Conservation (phyloP, 805 yeast species). For the Saturnispora dispora region DNA sequence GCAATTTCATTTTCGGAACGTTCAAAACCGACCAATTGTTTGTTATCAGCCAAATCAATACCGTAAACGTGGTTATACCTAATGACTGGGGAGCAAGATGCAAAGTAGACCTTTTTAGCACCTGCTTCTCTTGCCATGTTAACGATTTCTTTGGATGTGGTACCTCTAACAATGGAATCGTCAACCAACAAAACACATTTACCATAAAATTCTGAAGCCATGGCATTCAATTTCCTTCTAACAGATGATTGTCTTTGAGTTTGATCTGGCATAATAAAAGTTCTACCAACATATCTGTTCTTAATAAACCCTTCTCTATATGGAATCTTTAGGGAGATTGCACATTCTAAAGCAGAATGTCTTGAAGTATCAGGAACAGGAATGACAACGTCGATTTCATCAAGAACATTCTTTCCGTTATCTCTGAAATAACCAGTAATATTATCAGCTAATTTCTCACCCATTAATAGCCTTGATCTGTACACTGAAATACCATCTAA, state of each 20-base stretch:
- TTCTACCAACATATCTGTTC: slow-evolving; percentile 94
- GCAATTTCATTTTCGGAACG: slow-evolving; percentile 71
- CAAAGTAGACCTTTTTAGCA: slow-evolving; percentile 88
- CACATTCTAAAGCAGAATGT: slow-evolving; percentile 88
- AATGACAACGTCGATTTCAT: slow-evolving; percentile 82
- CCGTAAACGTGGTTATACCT: slow-evolving; percentile 94
- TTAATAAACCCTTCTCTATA: slow-evolving; percentile 97
- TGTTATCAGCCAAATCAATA: slow-evolving; percentile 92
- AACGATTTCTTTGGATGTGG: slow-evolving; percentile 92
- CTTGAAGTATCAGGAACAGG: slow-evolving; percentile 99
- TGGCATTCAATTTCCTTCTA: slow-evolving; percentile 89
- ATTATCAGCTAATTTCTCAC: slow-evolving; percentile 73
- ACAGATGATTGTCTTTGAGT: slow-evolving; percentile 88
- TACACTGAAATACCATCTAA: slow-evolving; percentile 96
- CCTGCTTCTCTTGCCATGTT: slow-evolving; percentile 99
- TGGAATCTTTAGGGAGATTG: slow-evolving; percentile 69
- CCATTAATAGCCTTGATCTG: slow-evolving; percentile 89
- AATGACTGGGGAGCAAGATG: slow-evolving; percentile 98
- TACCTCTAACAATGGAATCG: slow-evolving; percentile 96
- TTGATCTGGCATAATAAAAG: slow-evolving; percentile 98
- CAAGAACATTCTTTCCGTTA: slow-evolving; percentile 35
- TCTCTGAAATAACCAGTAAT: slow-evolving; percentile 35
- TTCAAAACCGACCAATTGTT: slow-evolving; percentile 83
- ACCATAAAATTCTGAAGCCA: slow-evolving; percentile 84
- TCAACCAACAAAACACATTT: slow-evolving; percentile 85